phyloP scores from a whole-genome alignment of 1,284 basidiomycete genomes.

The Waitea zeae region DNA sequence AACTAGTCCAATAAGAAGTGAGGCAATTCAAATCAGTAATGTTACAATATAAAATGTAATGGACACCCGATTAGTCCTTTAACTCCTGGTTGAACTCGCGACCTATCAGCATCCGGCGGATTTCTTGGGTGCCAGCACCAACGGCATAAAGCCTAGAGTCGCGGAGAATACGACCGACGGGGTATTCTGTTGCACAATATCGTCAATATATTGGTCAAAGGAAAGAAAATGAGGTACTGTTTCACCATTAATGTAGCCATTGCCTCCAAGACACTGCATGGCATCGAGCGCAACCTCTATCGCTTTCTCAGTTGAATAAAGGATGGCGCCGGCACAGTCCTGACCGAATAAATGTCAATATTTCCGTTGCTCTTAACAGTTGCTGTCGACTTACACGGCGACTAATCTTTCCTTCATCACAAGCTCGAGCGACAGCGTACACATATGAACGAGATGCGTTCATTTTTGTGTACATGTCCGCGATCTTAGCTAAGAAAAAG shows the following conservation, averaged over 20 bases:
- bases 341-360: conserved; percentile 13
- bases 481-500: conserved; percentile 40
- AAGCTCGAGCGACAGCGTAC: conserved; percentile 83
- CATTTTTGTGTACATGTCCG: conserved; percentile 93
- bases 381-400: conserved; percentile 39
- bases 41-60: too few species aligned
- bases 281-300: conserved; percentile 84
- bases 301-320: conserved; percentile 81
- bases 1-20: too few species aligned
- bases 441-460: conserved; percentile 83
- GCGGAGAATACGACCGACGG: conserved; percentile 70
- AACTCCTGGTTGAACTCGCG: conserved; percentile 76
- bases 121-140: conserved; percentile 86
- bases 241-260: conserved; percentile 82
- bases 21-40: too few species aligned
- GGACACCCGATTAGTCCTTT: too few species aligned
- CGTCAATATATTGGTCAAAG: neutral
- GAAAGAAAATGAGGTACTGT: conserved; percentile 4
- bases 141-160: conserved; percentile 81
- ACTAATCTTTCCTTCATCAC: conserved; percentile 70
- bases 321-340: conserved; percentile 87
- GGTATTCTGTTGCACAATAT: conserved; percentile 46
- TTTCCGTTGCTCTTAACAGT: neutral
- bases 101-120: conserved; percentile 79
- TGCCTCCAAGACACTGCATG: conserved; percentile 85